Evolutionary conservation across 2,329 filamentous ascomycete genomes (phyloP), one percentile per base, ranked within the genome.

Genomic region (Pseudogymnoascus sp.): DNA sequence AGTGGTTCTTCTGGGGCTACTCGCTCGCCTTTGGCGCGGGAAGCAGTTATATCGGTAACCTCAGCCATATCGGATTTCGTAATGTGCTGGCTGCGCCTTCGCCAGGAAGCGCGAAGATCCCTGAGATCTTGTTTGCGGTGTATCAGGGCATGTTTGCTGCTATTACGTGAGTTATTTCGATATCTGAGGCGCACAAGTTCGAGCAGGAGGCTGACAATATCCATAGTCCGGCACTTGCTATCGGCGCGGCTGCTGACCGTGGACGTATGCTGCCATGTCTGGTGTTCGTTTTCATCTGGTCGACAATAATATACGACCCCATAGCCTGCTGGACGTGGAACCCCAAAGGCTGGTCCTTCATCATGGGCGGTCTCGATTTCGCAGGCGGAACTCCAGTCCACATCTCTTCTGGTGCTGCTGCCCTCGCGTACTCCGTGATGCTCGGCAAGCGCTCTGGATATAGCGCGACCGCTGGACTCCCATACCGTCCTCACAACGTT

Each of bases 301-400:
- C 88, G 1, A 96, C 91, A 4, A 71, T 96, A 62, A 88, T 96
- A 71, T 96, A 96, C 75, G 91, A 96, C 69, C 89, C 91, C 1
- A 91, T 96, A 71, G 91, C 91, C 50, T 96, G 91, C 81, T 96
- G 91, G 91, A 95, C 90, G 7, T 96, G 91, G 91, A 96, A 96
- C 72, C 75, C 88, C 0, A 77, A 78, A 33, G 91, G 91, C 20
- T 96, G 91, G 91, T 85, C 62, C 15, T 66, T 62, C 61, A 64
- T 66, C 43, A 62, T 66, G 60, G 67, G 67, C 7, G 64, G 62
- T 12, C 59, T 67, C n/a, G 67, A 68, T 43, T 68, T 68, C 39
- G 67, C 67, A 22, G 67, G 67, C 22, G 65, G 65, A 63, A 66
- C 91, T 2, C 91, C 91, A 0, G 91, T 96, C 60, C 91, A 96